These are phyloP conservation scores for Colletotrichum tropicicola DNA, from an alignment of 2,329 filamentous ascomycete genomes.

Conservation along the genomic window DNA sequence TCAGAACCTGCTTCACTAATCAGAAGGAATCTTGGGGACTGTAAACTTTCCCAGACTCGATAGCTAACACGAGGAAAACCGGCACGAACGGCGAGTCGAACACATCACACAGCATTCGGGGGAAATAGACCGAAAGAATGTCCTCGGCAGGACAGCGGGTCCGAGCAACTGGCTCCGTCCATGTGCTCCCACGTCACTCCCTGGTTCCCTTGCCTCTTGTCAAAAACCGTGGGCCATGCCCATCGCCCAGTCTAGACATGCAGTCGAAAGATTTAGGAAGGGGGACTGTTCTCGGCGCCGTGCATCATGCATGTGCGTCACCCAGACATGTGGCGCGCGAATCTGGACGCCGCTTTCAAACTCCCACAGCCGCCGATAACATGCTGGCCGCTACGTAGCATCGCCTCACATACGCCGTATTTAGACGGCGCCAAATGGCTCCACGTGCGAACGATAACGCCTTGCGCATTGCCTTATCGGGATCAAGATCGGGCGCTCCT, in stretches of 20 bases:
- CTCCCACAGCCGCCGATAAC: too few relatives aligned
- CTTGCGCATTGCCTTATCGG: too few relatives aligned
- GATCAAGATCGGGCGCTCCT: too few relatives aligned
- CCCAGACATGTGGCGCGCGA: background rate
- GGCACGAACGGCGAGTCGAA: too few relatives aligned
- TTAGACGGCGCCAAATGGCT: too few relatives aligned
- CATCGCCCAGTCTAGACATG: background rate
- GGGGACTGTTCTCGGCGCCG: slow-evolving; percentile 1
- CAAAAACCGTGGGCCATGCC: background rate
- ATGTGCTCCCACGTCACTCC: too few relatives aligned
- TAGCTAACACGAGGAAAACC: too few relatives aligned
- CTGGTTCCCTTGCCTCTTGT: background rate
- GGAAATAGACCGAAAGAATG: background rate
- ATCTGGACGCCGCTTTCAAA: background rate
- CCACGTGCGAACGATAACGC: too few relatives aligned
- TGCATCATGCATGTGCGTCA: slow-evolving; percentile 22
- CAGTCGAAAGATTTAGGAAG: background rate
- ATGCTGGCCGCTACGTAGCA: background rate
- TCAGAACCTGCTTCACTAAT: background rate
- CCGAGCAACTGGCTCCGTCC: background rate
- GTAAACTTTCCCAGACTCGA: too few relatives aligned
- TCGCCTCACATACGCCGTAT: background rate
- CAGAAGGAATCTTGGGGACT: too few relatives aligned
- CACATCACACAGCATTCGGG: too few relatives aligned
- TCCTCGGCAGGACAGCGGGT: background rate